Evolutionary conservation across 768 basidiomycete species (phyloP), one percentile per base, ranked within the genome.

Genomic region (Panaeolus papilionaceus): DNA sequence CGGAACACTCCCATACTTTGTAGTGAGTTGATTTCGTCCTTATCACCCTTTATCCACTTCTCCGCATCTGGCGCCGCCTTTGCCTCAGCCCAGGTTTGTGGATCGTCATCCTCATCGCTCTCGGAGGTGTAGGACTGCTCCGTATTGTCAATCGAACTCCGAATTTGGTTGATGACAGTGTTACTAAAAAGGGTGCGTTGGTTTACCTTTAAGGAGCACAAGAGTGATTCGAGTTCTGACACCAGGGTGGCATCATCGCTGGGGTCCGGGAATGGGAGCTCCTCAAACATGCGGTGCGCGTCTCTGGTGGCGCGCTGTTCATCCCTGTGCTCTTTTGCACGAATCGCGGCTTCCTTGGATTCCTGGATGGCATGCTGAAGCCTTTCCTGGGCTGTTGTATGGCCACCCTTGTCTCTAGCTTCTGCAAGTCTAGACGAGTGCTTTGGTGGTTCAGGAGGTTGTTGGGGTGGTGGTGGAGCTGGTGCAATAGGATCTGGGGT

Each of bases 371-470:
- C 45, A 2, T n/a, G 45, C n/a, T 47, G 45, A 16, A 1, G n/a
- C 1, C 45, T 10, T 5, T 47, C 45, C 3, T 10, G 1, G 3
- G 14, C 20, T 33, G 28, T 33, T 1, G 8, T 7, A 18, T 7
- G 7, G 7, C 8, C 20, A 2, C 45, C 45, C 6, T 47, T 47
- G 5, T 1, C 16, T 47, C 3, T 20, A 2, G 45, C n/a, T 18
- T 8, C 18, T 1, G 45, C 45, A 20, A 47, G 1, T 16, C 45
- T 7, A 2, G 14, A 7, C n/a, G 45, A 20, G 45, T 16, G 45
- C 18, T 47, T 47, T 2, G n/a, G 16, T 77, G 12, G 75, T 11
- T 78, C 78, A 14, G 78, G 80, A 0, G 81, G 81, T 54, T 51
- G 79, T 81, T 0, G 82, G 28, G 28, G 28, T 33, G 28, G 28